A percentile compares a stretch with the other conserved stretches of the same genome.
Conservation (phyloP, 2,329 filamentous ascomycete species). For the Aspergillus japonicus region DNA sequence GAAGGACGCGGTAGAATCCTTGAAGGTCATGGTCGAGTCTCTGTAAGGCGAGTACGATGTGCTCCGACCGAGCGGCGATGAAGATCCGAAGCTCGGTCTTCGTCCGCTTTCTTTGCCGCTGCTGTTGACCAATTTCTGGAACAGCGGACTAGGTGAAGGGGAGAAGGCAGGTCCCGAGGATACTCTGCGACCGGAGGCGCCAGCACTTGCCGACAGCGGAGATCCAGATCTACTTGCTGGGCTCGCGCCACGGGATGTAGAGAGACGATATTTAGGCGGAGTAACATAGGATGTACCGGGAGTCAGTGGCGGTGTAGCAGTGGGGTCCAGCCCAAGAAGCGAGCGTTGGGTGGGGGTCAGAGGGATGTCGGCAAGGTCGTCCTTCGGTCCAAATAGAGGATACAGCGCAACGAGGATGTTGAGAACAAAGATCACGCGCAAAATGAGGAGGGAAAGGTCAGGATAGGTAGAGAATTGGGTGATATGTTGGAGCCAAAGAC, state of each 20-base stretch:
- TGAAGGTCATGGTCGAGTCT: slow-evolving; percentile 23
- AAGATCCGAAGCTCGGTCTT: slow-evolving; percentile 53
- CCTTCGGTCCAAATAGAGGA: slow-evolving; percentile 69
- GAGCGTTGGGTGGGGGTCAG: slow-evolving; percentile 85
- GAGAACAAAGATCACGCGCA: slow-evolving; percentile 63
- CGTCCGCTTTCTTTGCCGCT: slow-evolving; percentile 43
- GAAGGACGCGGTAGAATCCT: not conserved
- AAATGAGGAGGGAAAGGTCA: slow-evolving; percentile 51
- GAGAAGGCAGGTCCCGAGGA: slow-evolving; percentile 54
- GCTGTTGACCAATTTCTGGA: slow-evolving; percentile 64
- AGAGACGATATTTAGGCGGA: slow-evolving; percentile 81
- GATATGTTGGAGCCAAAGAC: slow-evolving; percentile 36
- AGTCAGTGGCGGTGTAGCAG: slow-evolving; percentile 60
- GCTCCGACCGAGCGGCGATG: slow-evolving; percentile 44
- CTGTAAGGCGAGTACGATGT: slow-evolving; percentile 36
- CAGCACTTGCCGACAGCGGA: slow-evolving; percentile 39
- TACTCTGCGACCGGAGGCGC: slow-evolving; percentile 33
- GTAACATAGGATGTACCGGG: slow-evolving; percentile 75
- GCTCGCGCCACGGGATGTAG: slow-evolving; percentile 54
- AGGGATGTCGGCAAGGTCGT: slow-evolving; percentile 83
- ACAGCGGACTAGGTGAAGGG: slow-evolving; percentile 56
- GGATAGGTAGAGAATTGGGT: slow-evolving; percentile 40
- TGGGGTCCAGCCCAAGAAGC: slow-evolving; percentile 76
- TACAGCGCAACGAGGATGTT: slow-evolving; percentile 71
- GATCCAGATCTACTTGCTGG: slow-evolving; percentile 40